phyloP scores from a whole-genome alignment of 345 rosid species.

The Xanthoceras sorbifolium region DNA sequence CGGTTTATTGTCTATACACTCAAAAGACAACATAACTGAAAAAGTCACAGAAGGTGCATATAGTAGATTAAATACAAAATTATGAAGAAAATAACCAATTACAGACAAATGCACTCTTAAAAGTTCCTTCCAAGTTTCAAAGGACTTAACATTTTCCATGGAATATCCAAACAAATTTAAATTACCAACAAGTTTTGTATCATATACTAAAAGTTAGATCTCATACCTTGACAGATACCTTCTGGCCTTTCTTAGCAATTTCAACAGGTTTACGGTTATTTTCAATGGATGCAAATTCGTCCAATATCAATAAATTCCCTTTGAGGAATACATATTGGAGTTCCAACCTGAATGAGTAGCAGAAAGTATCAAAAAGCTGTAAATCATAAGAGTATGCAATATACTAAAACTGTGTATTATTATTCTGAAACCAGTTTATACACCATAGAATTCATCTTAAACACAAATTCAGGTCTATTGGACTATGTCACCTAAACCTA shows the following conservation, averaged over 20 bases:
- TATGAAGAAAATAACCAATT: too few species aligned
- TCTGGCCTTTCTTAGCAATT: conserved; percentile 74
- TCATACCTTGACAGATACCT: conserved; percentile 85
- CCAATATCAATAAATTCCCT: conserved; percentile 86
- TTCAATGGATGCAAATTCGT: conserved; percentile 77
- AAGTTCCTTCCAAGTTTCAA: neutral
- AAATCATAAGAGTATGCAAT: neutral
- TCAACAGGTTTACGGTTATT: conserved; percentile 76
- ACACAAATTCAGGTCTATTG: neutral
- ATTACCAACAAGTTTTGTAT: neutral
- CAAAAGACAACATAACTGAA: too few species aligned
- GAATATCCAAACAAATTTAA: neutral
- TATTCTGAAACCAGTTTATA: neutral
- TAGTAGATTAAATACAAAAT: neutral
- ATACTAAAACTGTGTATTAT: neutral
- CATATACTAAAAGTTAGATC: neutral
- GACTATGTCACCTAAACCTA: neutral
- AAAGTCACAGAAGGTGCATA: neutral
- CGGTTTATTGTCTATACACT: too few species aligned
- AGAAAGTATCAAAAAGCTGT: conserved; percentile 7
- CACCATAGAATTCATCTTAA: neutral
- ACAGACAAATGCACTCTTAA: too few species aligned
- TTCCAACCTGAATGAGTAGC: conserved; percentile 61
- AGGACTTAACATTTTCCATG: neutral
- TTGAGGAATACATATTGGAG: conserved; percentile 85